phyloP scores from a whole-genome alignment of 2,329 filamentous ascomycete species.

The Botrytis medusae region DNA sequence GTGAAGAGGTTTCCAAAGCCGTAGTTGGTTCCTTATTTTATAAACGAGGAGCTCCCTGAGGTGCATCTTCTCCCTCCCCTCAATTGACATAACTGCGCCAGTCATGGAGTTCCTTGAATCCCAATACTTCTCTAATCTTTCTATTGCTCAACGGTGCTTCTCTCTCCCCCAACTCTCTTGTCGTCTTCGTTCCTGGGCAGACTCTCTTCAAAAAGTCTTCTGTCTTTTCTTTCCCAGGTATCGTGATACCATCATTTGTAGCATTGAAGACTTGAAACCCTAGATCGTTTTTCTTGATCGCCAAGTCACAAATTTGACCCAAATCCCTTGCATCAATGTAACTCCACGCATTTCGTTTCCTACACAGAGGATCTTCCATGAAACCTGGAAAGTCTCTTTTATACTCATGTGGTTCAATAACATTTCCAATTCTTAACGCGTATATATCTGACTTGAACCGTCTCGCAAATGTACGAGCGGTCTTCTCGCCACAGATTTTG shows the following conservation, averaged over 20 bases:
- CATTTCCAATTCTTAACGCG: background rate
- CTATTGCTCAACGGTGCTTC: background rate
- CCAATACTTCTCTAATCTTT: background rate
- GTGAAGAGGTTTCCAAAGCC: background rate
- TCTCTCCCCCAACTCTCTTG: background rate
- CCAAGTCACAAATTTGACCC: background rate
- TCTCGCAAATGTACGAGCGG: conserved; percentile 44
- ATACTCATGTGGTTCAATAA: background rate
- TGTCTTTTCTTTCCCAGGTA: background rate
- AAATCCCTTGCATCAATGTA: background rate
- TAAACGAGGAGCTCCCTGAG: background rate
- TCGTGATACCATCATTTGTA: background rate
- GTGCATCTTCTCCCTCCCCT: background rate
- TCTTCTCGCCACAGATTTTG: conserved; percentile 59
- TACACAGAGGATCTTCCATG: background rate
- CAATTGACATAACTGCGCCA: background rate
- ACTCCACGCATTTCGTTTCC: background rate
- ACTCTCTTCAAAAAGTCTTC: background rate
- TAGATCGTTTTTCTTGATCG: background rate
- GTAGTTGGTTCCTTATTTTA: background rate
- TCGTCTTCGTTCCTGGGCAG: background rate
- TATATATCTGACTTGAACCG: background rate
- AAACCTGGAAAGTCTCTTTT: background rate
- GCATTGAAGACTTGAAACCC: background rate
- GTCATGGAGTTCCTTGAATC: background rate